Evolutionary conservation across 257 asterid genomes (phyloP).

Genomic region (Solanum medicagineum): DNA sequence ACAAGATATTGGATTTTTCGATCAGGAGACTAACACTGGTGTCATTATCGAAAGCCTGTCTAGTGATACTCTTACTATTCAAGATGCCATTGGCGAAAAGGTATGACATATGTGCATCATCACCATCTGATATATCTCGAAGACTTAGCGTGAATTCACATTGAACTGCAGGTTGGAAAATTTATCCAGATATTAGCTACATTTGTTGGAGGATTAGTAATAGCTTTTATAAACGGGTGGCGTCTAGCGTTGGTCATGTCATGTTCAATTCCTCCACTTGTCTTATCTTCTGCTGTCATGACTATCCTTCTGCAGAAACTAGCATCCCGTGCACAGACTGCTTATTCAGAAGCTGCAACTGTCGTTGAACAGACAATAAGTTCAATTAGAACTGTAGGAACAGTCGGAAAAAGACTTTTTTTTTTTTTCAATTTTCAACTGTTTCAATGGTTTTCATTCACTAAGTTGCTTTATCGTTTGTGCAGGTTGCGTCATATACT

Average conservation of each 20-base stretch:
- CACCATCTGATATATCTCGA: background rate
- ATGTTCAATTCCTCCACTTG: slow-evolving; percentile 66
- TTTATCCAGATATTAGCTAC: slow-evolving; percentile 59
- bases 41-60: slow-evolving; percentile 82
- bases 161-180: slow-evolving; percentile 53
- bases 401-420: background rate
- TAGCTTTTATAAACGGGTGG: slow-evolving; percentile 80
- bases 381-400: slow-evolving; percentile 60
- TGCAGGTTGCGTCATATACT: slow-evolving; percentile 60
- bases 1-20: slow-evolving; percentile 80
- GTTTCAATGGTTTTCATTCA: background rate
- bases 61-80: slow-evolving; percentile 80
- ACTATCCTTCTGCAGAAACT: slow-evolving; percentile 36
- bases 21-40: slow-evolving; percentile 62
- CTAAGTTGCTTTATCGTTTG: background rate
- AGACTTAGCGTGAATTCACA: background rate
- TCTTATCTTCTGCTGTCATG: slow-evolving; percentile 56
- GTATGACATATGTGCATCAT: slow-evolving; percentile 1
- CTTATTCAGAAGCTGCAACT: slow-evolving; percentile 62
- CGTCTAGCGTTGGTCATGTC: slow-evolving; percentile 65
- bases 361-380: slow-evolving; percentile 77
- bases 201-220: slow-evolving; percentile 54
- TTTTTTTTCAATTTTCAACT: background rate
- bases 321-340: slow-evolving; percentile 67
- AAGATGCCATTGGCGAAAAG: slow-evolving; percentile 92